A percentile compares a stretch with the other conserved stretches of the same genome.
phyloP scores from a whole-genome alignment of 2,329 filamentous ascomycete genomes.

The Alternaria sp. region DNA sequence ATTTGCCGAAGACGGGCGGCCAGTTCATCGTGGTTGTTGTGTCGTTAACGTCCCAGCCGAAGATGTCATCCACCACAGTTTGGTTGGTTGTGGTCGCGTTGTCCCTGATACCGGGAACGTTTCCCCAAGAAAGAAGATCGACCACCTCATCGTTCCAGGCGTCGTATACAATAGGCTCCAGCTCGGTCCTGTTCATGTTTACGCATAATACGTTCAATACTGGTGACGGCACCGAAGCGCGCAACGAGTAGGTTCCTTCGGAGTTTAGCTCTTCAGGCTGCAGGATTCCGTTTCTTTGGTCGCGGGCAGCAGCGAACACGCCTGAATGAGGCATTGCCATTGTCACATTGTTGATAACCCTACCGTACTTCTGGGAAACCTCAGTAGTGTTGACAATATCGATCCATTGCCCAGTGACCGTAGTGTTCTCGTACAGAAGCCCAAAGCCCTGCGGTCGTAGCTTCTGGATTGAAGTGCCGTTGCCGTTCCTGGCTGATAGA shows the following conservation, averaged over 20 bases:
- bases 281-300: constrained; percentile 68
- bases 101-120: constrained; percentile 10
- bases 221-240: constrained; percentile 73
- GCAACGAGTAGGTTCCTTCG: constrained; percentile 71
- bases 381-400: constrained; percentile 62
- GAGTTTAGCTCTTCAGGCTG: constrained; percentile 68
- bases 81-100: constrained; percentile 37
- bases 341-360: constrained; percentile 76
- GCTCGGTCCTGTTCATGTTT: constrained; percentile 65
- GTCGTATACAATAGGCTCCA: constrained; percentile 69
- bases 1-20: constrained; percentile 52
- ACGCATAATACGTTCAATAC: constrained; percentile 75
- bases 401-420: constrained; percentile 73
- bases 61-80: constrained; percentile 71
- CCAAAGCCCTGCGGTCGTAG: constrained; percentile 66
- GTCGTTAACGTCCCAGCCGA: constrained; percentile 65
- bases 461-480: constrained; percentile 51
- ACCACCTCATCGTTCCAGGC: constrained; percentile 59
- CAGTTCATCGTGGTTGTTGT: constrained; percentile 59
- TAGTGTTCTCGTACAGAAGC: constrained; percentile 74
- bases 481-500: constrained; percentile 53
- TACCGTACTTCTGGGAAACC: constrained; percentile 56
- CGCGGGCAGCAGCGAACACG: constrained; percentile 68
- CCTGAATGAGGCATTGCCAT: constrained; percentile 78
- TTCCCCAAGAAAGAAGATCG: constrained; percentile 30